Percentiles rank a stretch among this genome's conserved stretches.
Conservation (phyloP, 2,329 filamentous ascomycete genomes). For the Lasiodiplodia hormozganensis region DNA sequence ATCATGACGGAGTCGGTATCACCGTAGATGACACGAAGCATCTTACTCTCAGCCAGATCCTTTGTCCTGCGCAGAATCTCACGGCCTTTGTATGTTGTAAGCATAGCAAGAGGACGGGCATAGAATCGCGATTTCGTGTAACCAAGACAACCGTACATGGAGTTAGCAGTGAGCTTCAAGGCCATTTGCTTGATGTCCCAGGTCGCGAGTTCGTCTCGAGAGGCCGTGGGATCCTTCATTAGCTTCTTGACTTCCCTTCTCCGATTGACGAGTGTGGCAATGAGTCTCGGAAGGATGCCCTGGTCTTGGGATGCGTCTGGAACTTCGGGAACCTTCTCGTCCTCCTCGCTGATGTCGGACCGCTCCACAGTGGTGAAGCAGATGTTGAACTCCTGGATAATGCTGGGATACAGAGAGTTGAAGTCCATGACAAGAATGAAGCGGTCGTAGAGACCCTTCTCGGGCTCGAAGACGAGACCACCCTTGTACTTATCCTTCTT, state of each 20-base stretch:
- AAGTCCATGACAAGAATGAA: constrained; percentile 99
- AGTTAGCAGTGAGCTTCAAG: constrained; percentile 96
- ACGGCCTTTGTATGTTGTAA: constrained; percentile 96
- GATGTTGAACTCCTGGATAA: constrained; percentile 99
- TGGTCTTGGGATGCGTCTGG: constrained; percentile 74
- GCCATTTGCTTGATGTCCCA: constrained; percentile 99
- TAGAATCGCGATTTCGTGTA: constrained; percentile 98
- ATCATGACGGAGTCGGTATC: constrained; percentile 99
- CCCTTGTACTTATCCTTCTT: constrained; percentile 99
- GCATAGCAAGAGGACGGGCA: constrained; percentile 88
- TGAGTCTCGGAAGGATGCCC: constrained; percentile 88
- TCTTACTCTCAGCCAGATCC: constrained; percentile 88
- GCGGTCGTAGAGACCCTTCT: constrained; percentile 97
- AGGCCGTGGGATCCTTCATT: constrained; percentile 94
- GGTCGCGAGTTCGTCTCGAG: constrained; percentile 82
- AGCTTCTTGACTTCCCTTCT: constrained; percentile 92
- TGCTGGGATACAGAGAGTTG: constrained; percentile 97
- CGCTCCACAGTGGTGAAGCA: constrained; percentile 98
- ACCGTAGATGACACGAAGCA: constrained; percentile 95
- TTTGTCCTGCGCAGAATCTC: constrained; percentile 97
- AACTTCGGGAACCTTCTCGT: constrained; percentile 88
- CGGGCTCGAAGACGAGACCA: constrained; percentile 96
- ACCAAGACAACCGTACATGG: constrained; percentile 98
- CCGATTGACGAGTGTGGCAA: constrained; percentile 87
- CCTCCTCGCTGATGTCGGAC: constrained; percentile 75